Evolutionary conservation across 192 early-diverging fungal species (phyloP), one percentile per base, ranked within the genome.

Genomic region (Rhizophagus sp.): DNA sequence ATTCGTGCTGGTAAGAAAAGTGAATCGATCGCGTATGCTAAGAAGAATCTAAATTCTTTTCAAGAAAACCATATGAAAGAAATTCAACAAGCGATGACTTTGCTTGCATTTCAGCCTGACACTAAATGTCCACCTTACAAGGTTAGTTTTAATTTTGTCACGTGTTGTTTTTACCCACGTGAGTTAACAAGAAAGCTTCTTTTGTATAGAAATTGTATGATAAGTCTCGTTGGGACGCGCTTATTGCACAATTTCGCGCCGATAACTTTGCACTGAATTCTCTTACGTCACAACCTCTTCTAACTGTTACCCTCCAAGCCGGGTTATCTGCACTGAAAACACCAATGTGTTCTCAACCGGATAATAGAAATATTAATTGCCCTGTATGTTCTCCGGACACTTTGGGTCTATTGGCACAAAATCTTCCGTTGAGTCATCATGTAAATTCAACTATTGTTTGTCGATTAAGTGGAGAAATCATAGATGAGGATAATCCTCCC

Each of bases 401-500:
- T 7, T 90, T 98, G 67, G 97, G 97, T 47, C 86, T 82, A 62
- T 87, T 99, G 74, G 97, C 98, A 4, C 84, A 94, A 75, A 86
- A 89, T 5, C 83, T 99, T 30, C 97, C 98, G 15, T 89, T 94
- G 76, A 94, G 95, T 61, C 97, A 99, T 85, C 97, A 98, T 82
- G 94, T 96, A 67, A 98, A 98, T 87, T 97, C 95, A 1, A 96
- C 92, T 50, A 86, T 99, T 34, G 97, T 99, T 25, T 99, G 97
- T 84, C 89, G 95, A 17, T 91, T 98, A 33, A 92, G 92, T 34
- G 96, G 96, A 24, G 89, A 92, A 52, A 96, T 96, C 36, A 99
- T 99, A 95, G 92, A 98, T 83, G 97, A 96, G 82, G 91, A 97
- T 84, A 99, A 99, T 82, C 91, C 93, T 64, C 97, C 97, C 0